Evolutionary conservation across 306 rosid species (phyloP), one percentile per base, ranked within the genome.

Genomic region (Astragalus membranaceus): DNA sequence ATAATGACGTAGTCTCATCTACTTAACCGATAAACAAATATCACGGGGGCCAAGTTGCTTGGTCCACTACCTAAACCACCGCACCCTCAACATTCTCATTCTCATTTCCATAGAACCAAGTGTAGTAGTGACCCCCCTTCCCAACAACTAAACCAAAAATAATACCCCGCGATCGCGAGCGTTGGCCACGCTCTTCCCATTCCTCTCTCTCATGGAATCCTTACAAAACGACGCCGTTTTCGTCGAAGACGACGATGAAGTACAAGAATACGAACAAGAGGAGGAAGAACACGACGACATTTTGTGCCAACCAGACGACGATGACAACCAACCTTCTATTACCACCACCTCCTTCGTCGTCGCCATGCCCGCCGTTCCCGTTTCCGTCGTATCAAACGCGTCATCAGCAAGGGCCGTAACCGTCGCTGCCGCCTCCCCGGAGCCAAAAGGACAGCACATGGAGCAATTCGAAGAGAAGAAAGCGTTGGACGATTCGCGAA

Each of bases 401-500:
- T 5, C 61, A 13, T 7, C 44, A 39, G 10, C 44, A 2, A 39
- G 11, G 11, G 12, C 50, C 6, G 11, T 50, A 2, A 26, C 49
- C 16, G 10, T 15, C 5, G 6, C 6, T 5, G 33, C 4, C 33
- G 67, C 4, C 8, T 62, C 67, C 1, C 67, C 67, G 12, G 51
- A 39, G 10, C 67, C 67, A 3, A 62, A 62, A 17, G 35, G 15
- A 2, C 48, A 60, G 14, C 13, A 6, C 26, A 39, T 5, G 4
- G 58, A 52, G 2, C 58, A 52, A 23, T 3, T 41, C 36, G 50
- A 62, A 23, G 67, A 62, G 7, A 62, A 62, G 10, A 41, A 47
- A 7, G 14, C 80, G 8, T n/a, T 78, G 8, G 88, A 77, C 64
- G 89, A 85, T 37, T 80, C 89, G 0, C 63, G 89, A 16, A 64